These are phyloP conservation scores for Daedaleopsis nitida DNA, from an alignment of 768 basidiomycete genomes.

Conservation along the genomic window DNA sequence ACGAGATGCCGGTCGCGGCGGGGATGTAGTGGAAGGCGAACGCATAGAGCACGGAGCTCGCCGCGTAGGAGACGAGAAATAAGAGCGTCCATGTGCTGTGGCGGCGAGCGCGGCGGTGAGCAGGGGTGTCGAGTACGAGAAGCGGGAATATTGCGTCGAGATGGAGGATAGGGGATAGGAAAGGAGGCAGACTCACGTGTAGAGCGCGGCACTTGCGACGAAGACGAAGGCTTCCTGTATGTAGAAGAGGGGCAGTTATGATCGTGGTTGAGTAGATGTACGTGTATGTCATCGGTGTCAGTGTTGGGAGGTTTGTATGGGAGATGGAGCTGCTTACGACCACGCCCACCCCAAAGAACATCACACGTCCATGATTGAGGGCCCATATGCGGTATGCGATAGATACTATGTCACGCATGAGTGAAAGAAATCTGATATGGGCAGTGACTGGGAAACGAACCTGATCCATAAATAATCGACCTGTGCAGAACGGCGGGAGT, in stretches of 20 bases:
- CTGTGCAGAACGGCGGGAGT: background rate
- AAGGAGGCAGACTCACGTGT: slow-evolving; percentile 2
- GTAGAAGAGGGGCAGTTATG: background rate
- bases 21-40: slow-evolving; percentile 20
- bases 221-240: slow-evolving; percentile 17
- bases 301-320: background rate
- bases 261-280: no score
- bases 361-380: background rate
- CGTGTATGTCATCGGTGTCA: no score
- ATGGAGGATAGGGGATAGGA: background rate
- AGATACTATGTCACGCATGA: background rate
- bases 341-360: background rate
- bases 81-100: slow-evolving; percentile 14
- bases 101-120: background rate
- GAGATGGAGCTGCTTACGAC: background rate
- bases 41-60: slow-evolving; percentile 9
- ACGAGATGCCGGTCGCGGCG: slow-evolving; percentile 18
- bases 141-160: background rate
- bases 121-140: no score
- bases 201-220: slow-evolving; percentile 15
- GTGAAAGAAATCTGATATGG: background rate
- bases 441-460: background rate
- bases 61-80: slow-evolving; percentile 9
- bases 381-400: slow-evolving; percentile 16
- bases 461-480: slow-evolving; percentile 14